A percentile compares a stretch with the other conserved stretches of the same genome.
Evolutionary conservation across 2,329 filamentous ascomycete species (phyloP).

Genomic region (Cladophialophora yegresii): DNA sequence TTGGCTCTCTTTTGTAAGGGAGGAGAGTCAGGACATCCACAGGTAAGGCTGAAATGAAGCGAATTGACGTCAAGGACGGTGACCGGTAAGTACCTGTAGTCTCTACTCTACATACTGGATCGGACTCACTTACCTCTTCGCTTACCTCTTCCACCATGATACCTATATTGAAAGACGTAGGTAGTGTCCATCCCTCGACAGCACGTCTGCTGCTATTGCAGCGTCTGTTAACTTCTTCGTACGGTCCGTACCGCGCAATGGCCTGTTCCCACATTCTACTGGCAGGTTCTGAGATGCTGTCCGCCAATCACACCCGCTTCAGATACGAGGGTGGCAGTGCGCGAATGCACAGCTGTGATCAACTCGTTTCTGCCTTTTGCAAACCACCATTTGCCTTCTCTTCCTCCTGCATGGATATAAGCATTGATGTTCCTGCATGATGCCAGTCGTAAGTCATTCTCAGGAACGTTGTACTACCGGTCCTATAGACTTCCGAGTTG

Average conservation of each 20-base stretch:
- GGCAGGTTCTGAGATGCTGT: background rate
- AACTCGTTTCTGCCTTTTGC: background rate
- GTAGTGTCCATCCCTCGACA: background rate
- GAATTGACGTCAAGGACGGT: background rate
- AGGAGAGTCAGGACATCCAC: background rate
- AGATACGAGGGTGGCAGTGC: background rate
- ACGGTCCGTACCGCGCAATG: background rate
- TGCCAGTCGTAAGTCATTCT: background rate
- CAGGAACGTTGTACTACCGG: background rate
- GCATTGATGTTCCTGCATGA: background rate
- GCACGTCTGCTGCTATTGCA: background rate
- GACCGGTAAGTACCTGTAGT: background rate
- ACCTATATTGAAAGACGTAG: background rate
- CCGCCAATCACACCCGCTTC: background rate
- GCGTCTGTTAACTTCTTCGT: background rate
- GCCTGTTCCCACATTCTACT: background rate
- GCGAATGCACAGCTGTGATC: slow-evolving; percentile 7
- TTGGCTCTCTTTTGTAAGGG: background rate
- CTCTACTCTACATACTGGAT: background rate
- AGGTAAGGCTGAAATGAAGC: background rate
- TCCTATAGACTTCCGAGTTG: background rate
- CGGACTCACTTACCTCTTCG: no score
- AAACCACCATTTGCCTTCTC: background rate
- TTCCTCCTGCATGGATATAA: background rate
- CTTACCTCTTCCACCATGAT: background rate